Conservation (phyloP, 306 rosid genomes). For the Geum urbanum region DNA sequence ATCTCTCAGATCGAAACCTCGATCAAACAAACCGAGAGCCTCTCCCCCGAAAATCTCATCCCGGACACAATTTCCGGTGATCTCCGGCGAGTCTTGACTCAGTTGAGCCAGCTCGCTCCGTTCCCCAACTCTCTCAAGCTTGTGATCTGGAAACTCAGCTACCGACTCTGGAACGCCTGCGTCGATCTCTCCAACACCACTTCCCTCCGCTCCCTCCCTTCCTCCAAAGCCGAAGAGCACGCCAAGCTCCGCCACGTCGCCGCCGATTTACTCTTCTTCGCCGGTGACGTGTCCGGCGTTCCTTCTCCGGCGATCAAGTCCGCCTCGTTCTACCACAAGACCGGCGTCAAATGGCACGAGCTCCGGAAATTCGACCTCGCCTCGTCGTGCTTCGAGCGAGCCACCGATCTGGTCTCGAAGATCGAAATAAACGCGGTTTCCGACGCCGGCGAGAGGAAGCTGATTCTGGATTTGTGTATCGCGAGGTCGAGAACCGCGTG, state of each 20-base stretch:
- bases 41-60: conserved; percentile 27
- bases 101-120: conserved; percentile 47
- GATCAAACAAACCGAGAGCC: conserved; percentile 51
- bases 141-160: conserved; percentile 79
- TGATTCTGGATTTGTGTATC: conserved; percentile 64
- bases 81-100: conserved; percentile 48
- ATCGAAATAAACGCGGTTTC: conserved; percentile 29
- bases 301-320: conserved; percentile 63
- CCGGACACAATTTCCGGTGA: conserved; percentile 34
- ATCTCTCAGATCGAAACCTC: conserved; percentile 56
- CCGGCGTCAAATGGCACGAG: conserved; percentile 71
- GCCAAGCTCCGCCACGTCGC: conserved; percentile 78
- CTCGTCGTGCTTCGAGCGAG: conserved; percentile 73
- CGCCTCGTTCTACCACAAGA: conserved; percentile 69
- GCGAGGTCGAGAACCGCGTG: conserved; percentile 82
- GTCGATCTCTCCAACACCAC: conserved; percentile 82
- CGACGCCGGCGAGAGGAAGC: conserved; percentile 47
- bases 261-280: conserved; percentile 57
- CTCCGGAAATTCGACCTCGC: conserved; percentile 75
- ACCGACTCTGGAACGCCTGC: conserved; percentile 92
- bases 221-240: conserved; percentile 33
- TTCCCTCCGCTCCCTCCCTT: conserved; percentile 22
- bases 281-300: conserved; percentile 49
- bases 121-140: conserved; percentile 58
- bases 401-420: conserved; percentile 65